A percentile compares a stretch with the other conserved stretches of the same genome.
These are phyloP conservation scores for Corylus avellana DNA, from an alignment of 306 rosid genomes.

Conservation along the genomic window DNA sequence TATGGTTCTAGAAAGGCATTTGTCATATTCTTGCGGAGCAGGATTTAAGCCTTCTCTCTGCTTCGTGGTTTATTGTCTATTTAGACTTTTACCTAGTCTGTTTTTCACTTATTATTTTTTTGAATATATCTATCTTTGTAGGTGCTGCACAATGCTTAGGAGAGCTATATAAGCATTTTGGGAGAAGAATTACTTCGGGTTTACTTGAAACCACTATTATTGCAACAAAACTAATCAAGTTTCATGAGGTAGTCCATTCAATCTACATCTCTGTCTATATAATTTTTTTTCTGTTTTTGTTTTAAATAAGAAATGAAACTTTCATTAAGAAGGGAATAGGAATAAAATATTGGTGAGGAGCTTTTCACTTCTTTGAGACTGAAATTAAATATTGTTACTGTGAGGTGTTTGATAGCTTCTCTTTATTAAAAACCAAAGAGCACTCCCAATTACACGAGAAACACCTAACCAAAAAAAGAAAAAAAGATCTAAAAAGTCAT, in stretches of 20 bases:
- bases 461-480: no score
- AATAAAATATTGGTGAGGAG: no score
- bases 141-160: slow-evolving; percentile 95
- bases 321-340: neutral
- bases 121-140: slow-evolving; percentile 32
- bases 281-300: neutral
- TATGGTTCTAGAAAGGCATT: neutral
- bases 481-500: no score
- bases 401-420: no score
- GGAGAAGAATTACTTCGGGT: slow-evolving; percentile 91
- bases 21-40: neutral
- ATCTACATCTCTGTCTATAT: slow-evolving; percentile 26
- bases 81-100: neutral
- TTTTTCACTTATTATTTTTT: slow-evolving; percentile 11
- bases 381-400: no score
- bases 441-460: no score
- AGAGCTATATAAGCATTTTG: slow-evolving; percentile 87
- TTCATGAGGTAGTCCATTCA: slow-evolving; percentile 62
- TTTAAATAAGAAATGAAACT: neutral
- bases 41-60: neutral
- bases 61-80: neutral
- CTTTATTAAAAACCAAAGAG: no score
- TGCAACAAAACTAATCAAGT: slow-evolving; percentile 79
- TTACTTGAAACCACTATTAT: slow-evolving; percentile 81
- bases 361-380: no score